Conservation (phyloP, 1,284 basidiomycete genomes). For the Agaricales sp. region DNA sequence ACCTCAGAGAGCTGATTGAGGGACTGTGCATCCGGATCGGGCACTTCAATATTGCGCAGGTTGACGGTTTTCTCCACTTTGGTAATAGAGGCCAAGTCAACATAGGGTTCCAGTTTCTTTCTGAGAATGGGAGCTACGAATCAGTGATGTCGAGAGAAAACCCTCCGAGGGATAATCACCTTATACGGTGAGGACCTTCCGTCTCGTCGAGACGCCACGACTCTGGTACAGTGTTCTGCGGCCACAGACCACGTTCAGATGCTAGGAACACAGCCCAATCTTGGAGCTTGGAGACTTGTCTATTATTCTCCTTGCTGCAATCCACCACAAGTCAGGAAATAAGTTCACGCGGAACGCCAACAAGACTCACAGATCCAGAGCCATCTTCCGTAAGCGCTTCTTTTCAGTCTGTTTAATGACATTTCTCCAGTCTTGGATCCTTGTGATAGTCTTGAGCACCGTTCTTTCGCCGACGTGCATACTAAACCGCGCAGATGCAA, state of each 20-base stretch:
- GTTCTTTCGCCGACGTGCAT: conserved; percentile 52
- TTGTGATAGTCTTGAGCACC: conserved; percentile 46
- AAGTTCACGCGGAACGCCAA: too few species aligned
- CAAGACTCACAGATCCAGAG: conserved; percentile 65
- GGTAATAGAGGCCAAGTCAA: conserved; percentile 37
- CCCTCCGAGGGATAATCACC: conserved; percentile 42
- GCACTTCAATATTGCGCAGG: conserved; percentile 46
- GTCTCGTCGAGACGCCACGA: conserved; percentile 80
- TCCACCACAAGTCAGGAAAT: conserved; percentile 3
- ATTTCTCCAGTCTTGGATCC: conserved; percentile 62
- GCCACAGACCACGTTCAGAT: conserved; percentile 77
- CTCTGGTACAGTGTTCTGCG: conserved; percentile 32
- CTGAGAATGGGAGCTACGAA: conserved; percentile 22
- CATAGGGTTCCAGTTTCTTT: conserved; percentile 62
- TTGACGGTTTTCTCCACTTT: conserved; percentile 36
- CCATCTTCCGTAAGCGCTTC: conserved; percentile 58
- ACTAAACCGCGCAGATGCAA: conserved; percentile 32
- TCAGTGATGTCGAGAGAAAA: not conserved
- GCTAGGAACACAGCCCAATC: conserved; percentile 50
- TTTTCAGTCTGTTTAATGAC: conserved; percentile 54
- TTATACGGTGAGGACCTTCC: conserved; percentile 77
- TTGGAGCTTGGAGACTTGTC: conserved; percentile 50
- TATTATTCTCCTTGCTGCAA: conserved; percentile 56
- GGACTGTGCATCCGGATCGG: conserved; percentile 50
- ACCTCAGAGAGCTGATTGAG: conserved; percentile 47